phyloP scores from a whole-genome alignment of 495 filamentous ascomycete genomes.

The Sphaerosporella brunnea region DNA sequence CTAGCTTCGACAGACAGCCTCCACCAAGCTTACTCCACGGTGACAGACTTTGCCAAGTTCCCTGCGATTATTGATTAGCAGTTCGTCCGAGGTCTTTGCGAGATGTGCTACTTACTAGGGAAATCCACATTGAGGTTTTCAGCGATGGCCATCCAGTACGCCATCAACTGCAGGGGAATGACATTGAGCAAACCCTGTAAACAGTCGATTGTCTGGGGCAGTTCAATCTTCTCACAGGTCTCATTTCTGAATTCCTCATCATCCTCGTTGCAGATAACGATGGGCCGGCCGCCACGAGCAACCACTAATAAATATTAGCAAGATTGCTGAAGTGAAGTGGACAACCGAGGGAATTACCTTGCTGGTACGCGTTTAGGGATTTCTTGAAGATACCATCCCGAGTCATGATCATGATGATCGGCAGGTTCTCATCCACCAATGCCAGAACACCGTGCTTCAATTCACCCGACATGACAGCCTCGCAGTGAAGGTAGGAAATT shows the following conservation, averaged over 20 bases:
- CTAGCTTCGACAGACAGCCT: neutral
- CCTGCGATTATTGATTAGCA: slow-evolving; percentile 15
- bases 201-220: slow-evolving; percentile 86
- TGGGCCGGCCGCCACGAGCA: slow-evolving; percentile 81
- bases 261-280: slow-evolving; percentile 88
- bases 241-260: slow-evolving; percentile 77
- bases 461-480: slow-evolving; percentile 99
- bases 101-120: slow-evolving; percentile 38
- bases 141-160: slow-evolving; percentile 93
- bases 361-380: slow-evolving; percentile 95
- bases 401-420: slow-evolving; percentile 98
- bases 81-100: neutral
- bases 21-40: slow-evolving; percentile 57
- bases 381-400: slow-evolving; percentile 91
- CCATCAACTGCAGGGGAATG: slow-evolving; percentile 90
- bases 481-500: slow-evolving; percentile 97
- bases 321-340: too few relatives aligned
- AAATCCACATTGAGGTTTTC: slow-evolving; percentile 96
- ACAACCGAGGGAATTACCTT: slow-evolving; percentile 46
- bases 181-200: slow-evolving; percentile 95
- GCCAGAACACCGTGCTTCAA: slow-evolving; percentile 96
- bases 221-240: slow-evolving; percentile 89
- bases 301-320: too few relatives aligned
- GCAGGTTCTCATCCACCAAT: slow-evolving; percentile 90
- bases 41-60: slow-evolving; percentile 96